These are phyloP conservation scores for Solanum hybrid DNA, from an alignment of 305 asterid species.

Conservation along the genomic window DNA sequence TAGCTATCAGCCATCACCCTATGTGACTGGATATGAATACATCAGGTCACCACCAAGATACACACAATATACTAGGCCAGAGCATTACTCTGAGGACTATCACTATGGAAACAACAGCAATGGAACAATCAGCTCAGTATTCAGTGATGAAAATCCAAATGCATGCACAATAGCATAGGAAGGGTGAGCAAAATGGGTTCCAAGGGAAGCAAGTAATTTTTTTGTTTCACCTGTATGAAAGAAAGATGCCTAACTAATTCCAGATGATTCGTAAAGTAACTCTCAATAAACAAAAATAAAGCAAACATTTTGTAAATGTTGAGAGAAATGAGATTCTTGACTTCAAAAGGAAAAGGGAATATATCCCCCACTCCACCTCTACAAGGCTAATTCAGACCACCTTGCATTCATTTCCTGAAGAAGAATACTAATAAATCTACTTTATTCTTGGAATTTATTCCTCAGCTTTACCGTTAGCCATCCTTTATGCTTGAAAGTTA, in stretches of 20 bases:
- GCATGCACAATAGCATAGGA: conserved; percentile 55
- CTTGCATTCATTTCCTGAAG: conserved; percentile 29
- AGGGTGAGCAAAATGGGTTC: background rate
- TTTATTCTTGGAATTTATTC: conserved; percentile 13
- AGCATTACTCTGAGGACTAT: conserved; percentile 35
- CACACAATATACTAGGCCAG: conserved; percentile 30
- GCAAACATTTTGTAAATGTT: conserved; percentile 14
- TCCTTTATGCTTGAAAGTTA: background rate
- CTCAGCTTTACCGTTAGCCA: background rate
- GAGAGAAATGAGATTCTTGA: conserved; percentile 29
- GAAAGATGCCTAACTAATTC: conserved; percentile 1
- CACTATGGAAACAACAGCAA: conserved; percentile 33
- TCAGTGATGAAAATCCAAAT: conserved; percentile 79
- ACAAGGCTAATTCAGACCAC: conserved; percentile 20
- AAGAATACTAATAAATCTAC: conserved; percentile 19
- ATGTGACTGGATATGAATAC: conserved; percentile 59
- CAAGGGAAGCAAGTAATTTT: background rate
- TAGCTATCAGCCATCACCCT: conserved; percentile 54
- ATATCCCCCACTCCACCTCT: conserved; percentile 25
- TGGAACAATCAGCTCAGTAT: conserved; percentile 58
- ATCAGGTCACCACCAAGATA: conserved; percentile 22
- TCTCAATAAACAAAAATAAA: conserved; percentile 1
- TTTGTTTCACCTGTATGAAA: conserved; percentile 1
- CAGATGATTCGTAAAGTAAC: background rate
- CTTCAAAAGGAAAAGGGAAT: conserved; percentile 41